Conservation (phyloP, 768 basidiomycete genomes). For the Tylopilus balloui region DNA sequence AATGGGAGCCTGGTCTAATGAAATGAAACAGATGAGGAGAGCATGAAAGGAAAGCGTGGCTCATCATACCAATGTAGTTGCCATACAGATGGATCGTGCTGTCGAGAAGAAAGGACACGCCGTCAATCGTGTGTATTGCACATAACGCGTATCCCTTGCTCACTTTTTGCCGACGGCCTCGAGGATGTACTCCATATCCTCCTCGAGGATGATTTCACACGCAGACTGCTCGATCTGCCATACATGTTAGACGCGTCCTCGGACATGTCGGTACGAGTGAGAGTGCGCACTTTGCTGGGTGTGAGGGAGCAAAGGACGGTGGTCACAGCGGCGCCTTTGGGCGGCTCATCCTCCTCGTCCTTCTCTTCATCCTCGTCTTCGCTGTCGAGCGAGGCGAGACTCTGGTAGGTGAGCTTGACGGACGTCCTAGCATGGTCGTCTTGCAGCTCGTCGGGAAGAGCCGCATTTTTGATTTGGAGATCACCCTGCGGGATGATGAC, state of each 20-base stretch:
- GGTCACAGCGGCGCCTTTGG: conserved; percentile 38
- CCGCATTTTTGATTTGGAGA: conserved; percentile 76
- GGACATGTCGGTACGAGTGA: not conserved
- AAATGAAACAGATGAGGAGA: conserved; percentile 1
- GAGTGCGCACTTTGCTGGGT: conserved; percentile 63
- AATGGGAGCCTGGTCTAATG: conserved; percentile 47
- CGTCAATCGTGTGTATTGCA: conserved; percentile 6
- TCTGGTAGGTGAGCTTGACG: conserved; percentile 60
- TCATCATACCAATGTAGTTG: conserved; percentile 68
- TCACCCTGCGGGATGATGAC: conserved; percentile 59
- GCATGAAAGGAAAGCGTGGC: not conserved
- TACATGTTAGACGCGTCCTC: conserved; percentile 9
- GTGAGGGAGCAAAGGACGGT: conserved; percentile 77
- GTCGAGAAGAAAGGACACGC: not conserved
- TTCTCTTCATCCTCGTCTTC: conserved; percentile 44
- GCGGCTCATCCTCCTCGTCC: conserved; percentile 39
- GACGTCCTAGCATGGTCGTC: conserved; percentile 59
- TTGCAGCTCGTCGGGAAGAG: conserved; percentile 68
- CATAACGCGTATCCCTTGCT: conserved; percentile 12
- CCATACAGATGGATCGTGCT: conserved; percentile 77
- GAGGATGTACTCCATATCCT: conserved; percentile 61
- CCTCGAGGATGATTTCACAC: conserved; percentile 66
- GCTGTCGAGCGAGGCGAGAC: conserved; percentile 33
- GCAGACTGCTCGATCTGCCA: conserved; percentile 71
- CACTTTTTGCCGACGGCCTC: conserved; percentile 82